A percentile compares a stretch with the other conserved stretches of the same genome.
phyloP scores from a whole-genome alignment of 192 early-diverging fungal genomes.

The Fimicolochytrium jonesii region DNA sequence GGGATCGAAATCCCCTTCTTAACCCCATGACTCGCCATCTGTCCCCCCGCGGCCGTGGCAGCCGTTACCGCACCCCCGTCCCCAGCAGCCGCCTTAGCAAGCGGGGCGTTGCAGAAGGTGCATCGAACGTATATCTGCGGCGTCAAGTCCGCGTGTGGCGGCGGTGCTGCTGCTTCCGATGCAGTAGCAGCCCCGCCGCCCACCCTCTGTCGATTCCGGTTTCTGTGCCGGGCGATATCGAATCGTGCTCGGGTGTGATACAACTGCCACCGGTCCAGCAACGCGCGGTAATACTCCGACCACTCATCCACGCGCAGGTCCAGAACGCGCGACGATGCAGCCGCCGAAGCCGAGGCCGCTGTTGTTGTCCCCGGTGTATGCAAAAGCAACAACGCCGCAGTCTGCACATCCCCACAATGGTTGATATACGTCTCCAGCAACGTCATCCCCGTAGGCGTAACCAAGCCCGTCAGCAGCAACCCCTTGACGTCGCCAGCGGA shows the following conservation, averaged over 20 bases:
- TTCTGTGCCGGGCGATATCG: constrained; percentile 86
- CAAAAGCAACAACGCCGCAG: constrained; percentile 68
- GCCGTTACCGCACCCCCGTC: too few species aligned
- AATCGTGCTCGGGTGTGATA: constrained; percentile 82
- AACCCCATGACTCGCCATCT: too few species aligned
- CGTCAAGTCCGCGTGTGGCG: constrained; percentile 10
- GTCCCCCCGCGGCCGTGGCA: too few species aligned
- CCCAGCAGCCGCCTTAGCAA: too few species aligned
- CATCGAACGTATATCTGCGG: constrained; percentile 85
- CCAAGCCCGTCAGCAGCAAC: constrained; percentile 73
- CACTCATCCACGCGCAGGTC: constrained; percentile 63
- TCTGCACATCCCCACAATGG: constrained; percentile 86
- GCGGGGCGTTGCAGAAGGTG: constrained; percentile 72
- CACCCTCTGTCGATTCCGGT: too few species aligned
- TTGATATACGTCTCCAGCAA: constrained; percentile 80
- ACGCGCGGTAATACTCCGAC: constrained; percentile 78
- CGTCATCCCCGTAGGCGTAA: constrained; percentile 58
- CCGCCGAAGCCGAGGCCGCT: constrained; percentile 63
- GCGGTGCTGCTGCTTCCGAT: too few species aligned
- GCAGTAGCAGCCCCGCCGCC: constrained; percentile 7
- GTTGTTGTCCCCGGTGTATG: too few species aligned
- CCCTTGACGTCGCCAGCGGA: constrained; percentile 71
- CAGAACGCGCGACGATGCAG: constrained; percentile 52
- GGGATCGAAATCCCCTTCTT: too few species aligned
- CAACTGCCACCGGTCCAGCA: constrained; percentile 86